Evolutionary conservation across 768 basidiomycete species (phyloP).

Genomic region (Chalciporus piperatus): DNA sequence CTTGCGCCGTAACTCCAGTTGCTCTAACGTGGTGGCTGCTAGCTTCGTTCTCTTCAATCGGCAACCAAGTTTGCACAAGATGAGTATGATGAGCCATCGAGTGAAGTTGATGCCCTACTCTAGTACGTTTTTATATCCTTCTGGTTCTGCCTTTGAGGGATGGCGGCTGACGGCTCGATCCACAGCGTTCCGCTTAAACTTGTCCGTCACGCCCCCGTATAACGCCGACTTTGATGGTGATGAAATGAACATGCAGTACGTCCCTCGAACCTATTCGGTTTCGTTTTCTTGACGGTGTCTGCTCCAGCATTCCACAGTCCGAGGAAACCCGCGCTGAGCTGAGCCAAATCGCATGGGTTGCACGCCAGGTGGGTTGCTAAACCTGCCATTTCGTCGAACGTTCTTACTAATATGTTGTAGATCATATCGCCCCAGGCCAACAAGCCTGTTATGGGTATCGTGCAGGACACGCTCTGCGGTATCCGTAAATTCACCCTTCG

Average conservation of each 20-base stretch:
- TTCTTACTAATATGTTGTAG: constrained; percentile 37
- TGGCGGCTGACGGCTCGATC: constrained; percentile 17
- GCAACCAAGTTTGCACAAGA: constrained; percentile 97
- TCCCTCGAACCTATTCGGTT: constrained; percentile 20
- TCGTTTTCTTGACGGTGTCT: constrained; percentile 8
- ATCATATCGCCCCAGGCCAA: constrained; percentile 99
- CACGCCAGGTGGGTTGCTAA: constrained; percentile 68
- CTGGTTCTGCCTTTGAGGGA: not conserved
- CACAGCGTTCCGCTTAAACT: constrained; percentile 92
- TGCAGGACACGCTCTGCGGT: constrained; percentile 97
- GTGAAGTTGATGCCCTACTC: constrained; percentile 98
- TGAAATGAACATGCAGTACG: constrained; percentile 99
- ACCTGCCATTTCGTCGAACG: not conserved
- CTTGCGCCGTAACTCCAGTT: not conserved
- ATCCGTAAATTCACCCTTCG: constrained; percentile 96
- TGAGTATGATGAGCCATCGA: constrained; percentile 99
- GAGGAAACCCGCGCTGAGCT: constrained; percentile 98
- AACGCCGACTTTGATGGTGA: constrained; percentile 99
- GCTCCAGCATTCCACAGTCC: constrained; percentile 84
- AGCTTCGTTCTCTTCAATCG: constrained; percentile 79
- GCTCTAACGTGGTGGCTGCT: not conserved
- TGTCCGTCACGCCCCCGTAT: constrained; percentile 97
- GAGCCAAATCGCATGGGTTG: constrained; percentile 98
- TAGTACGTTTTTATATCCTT: constrained; percentile 52
- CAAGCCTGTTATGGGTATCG: constrained; percentile 99